Evolutionary conservation across 2,329 filamentous ascomycete genomes (phyloP).

Genomic region (Cadophora gregata): DNA sequence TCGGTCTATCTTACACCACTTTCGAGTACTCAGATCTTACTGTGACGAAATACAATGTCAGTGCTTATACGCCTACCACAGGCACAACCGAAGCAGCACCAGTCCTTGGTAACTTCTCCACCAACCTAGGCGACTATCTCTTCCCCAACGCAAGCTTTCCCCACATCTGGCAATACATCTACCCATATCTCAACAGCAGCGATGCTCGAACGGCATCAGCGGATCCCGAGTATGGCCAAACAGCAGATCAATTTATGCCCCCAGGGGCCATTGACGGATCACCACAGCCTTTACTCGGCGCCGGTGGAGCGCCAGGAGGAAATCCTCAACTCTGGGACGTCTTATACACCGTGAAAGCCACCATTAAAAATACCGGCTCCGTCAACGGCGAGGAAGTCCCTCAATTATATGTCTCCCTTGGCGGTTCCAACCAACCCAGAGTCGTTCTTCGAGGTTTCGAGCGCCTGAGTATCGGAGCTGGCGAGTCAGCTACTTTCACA

Average conservation of each 20-base stretch:
- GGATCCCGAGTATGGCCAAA: constrained; percentile 41
- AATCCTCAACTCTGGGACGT: constrained; percentile 61
- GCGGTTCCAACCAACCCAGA: constrained; percentile 73
- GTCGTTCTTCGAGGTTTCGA: constrained; percentile 81
- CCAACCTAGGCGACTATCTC: constrained; percentile 66
- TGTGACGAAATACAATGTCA: constrained; percentile 39
- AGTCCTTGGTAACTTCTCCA: constrained; percentile 66
- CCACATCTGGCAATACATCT: constrained; percentile 57
- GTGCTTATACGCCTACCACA: constrained; percentile 54
- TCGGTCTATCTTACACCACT: constrained; percentile 79
- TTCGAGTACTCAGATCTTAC: constrained; percentile 76
- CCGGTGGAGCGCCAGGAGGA: constrained; percentile 59
- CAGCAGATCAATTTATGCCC: constrained; percentile 48
- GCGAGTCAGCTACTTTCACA: constrained; percentile 69
- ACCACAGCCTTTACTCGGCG: constrained; percentile 52
- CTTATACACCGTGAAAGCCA: constrained; percentile 58
- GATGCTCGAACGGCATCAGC: constrained; percentile 55
- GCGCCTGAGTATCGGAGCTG: constrained; percentile 72
- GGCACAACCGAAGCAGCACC: constrained; percentile 70
- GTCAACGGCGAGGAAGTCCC: constrained; percentile 61
- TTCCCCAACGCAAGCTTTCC: constrained; percentile 65
- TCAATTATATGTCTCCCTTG: constrained; percentile 77
- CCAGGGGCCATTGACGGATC: constrained; percentile 51
- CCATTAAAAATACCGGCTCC: constrained; percentile 60
- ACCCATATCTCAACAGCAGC: constrained; percentile 61